Conservation (phyloP, 306 rosid species). For the Acacia melanoxylon region DNA sequence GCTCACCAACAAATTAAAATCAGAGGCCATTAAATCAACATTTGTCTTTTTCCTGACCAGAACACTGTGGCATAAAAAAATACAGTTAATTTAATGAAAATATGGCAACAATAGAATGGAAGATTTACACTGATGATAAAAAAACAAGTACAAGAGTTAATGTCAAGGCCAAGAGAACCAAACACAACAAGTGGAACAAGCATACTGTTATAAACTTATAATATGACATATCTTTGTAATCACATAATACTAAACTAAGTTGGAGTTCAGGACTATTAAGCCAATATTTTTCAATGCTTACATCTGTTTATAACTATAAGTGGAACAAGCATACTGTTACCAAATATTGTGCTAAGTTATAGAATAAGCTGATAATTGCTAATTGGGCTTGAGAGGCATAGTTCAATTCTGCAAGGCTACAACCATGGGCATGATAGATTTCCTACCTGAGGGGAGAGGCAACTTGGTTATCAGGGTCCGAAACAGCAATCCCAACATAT, state of each 20-base stretch:
- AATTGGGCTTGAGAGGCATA: background rate
- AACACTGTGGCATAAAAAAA: slow-evolving; percentile 49
- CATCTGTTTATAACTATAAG: background rate
- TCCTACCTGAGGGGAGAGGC: slow-evolving; percentile 71
- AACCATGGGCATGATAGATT: background rate
- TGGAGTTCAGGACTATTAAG: background rate
- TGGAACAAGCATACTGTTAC: background rate
- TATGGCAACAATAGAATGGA: background rate
- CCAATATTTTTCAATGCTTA: too few relatives aligned
- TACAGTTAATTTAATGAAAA: slow-evolving; percentile 8
- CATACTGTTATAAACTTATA: background rate
- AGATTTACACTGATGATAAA: background rate
- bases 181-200: background rate
- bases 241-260: background rate
- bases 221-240: background rate
- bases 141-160: background rate
- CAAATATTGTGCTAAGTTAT: background rate
- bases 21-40: slow-evolving; percentile 53
- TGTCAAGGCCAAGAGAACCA: background rate
- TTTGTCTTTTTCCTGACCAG: slow-evolving; percentile 63
- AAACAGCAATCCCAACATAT: slow-evolving; percentile 82
- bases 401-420: background rate
- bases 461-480: slow-evolving; percentile 56
- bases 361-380: background rate
- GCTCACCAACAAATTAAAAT: slow-evolving; percentile 67